phyloP scores from a whole-genome alignment of 768 basidiomycete species.

The Calvatia gigantea region DNA sequence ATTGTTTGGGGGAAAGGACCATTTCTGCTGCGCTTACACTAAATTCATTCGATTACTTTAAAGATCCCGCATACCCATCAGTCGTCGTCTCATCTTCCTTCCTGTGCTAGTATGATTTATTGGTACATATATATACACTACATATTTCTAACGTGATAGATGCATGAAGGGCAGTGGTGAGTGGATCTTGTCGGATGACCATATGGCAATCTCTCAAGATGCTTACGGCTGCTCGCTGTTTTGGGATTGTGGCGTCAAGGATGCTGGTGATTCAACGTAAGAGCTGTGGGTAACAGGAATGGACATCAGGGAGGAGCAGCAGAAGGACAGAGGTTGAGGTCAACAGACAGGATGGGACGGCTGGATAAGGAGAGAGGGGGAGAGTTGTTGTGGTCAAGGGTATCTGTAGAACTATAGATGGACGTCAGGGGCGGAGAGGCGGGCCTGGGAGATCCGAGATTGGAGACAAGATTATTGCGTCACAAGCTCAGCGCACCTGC shows the following conservation, averaged over 20 bases:
- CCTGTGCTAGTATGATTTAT: conserved; percentile 23
- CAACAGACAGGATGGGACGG: neutral
- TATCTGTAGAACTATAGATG: conserved; percentile 1
- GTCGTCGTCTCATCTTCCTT: conserved; percentile 20
- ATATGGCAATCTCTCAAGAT: neutral
- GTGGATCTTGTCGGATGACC: neutral
- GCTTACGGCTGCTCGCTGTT: no score
- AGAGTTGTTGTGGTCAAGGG: neutral
- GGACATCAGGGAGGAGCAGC: neutral
- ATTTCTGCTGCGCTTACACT: neutral
- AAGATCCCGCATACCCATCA: conserved; percentile 12
- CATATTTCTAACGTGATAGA: neutral
- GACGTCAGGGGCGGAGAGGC: conserved; percentile 5
- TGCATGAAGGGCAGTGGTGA: neutral
- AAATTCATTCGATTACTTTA: conserved; percentile 10
- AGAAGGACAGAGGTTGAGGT: neutral
- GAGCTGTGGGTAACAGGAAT: neutral
- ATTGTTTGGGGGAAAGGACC: neutral
- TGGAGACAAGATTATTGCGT: conserved; percentile 5
- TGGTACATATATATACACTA: conserved; percentile 11
- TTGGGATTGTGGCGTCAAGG: no score
- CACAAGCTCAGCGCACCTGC: neutral
- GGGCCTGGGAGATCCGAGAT: conserved; percentile 3
- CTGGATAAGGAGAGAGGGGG: neutral
- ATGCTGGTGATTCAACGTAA: no score